Conservation (phyloP, 495 filamentous ascomycete genomes). For the Rhypophila decipiens region DNA sequence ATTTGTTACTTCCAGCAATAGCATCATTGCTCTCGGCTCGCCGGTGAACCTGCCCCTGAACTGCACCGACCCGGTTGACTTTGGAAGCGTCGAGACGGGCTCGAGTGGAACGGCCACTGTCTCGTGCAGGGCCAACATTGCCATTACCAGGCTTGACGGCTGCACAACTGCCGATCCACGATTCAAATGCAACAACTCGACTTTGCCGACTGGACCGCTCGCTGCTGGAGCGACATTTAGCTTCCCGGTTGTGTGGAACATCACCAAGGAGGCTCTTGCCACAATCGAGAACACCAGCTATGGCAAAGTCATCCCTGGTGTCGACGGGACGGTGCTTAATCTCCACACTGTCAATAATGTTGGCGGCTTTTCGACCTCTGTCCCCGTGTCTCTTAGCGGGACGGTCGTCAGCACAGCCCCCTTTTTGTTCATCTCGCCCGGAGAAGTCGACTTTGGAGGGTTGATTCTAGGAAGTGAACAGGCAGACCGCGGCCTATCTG, state of each 20-base stretch:
- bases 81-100: conserved; percentile 35
- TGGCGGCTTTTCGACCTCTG: conserved; percentile 27
- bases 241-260: conserved; percentile 35
- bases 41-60: conserved; percentile 35
- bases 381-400: conserved; percentile 29
- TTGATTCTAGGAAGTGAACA: conserved; percentile 24
- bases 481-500: conserved; percentile 18
- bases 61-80: conserved; percentile 34
- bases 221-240: conserved; percentile 28
- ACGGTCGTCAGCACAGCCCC: conserved; percentile 24
- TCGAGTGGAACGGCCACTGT: conserved; percentile 17
- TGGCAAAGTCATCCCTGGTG: conserved; percentile 25
- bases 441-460: conserved; percentile 33
- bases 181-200: conserved; percentile 29
- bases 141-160: conserved; percentile 23
- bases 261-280: conserved; percentile 27
- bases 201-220: conserved; percentile 26
- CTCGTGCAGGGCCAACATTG: conserved; percentile 28
- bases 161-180: conserved; percentile 24
- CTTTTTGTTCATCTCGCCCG: conserved; percentile 28
- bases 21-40: conserved; percentile 35
- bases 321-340: conserved; percentile 34
- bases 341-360: conserved; percentile 33
- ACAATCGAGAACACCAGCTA: conserved; percentile 27
- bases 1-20: conserved; percentile 33